Evolutionary conservation across 805 yeast species (phyloP).

Genomic region (Lipomyces yamadae): DNA sequence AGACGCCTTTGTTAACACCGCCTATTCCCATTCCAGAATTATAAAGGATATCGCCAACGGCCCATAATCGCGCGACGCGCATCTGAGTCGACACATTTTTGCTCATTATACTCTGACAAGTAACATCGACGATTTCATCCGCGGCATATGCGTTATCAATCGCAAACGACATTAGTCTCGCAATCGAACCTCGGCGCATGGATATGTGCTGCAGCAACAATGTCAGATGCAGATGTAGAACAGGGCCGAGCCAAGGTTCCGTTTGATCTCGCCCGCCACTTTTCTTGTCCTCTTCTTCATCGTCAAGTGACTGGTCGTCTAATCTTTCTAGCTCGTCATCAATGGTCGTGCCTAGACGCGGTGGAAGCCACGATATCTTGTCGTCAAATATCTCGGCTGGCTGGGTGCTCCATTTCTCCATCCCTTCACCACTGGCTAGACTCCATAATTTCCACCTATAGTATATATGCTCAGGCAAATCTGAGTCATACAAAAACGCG

Average conservation of each 20-base stretch:
- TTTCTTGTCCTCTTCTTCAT: constrained; percentile 11
- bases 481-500: constrained; percentile 41
- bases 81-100: constrained; percentile 22
- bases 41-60: constrained; percentile 41
- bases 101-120: constrained; percentile 37
- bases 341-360: constrained; percentile 19
- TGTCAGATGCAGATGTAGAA: constrained; percentile 35
- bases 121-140: constrained; percentile 38
- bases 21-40: constrained; percentile 38
- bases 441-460: constrained; percentile 41
- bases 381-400: constrained; percentile 16
- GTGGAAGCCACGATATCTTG: constrained; percentile 31
- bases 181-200: constrained; percentile 42
- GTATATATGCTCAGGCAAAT: constrained; percentile 36
- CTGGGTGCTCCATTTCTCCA: constrained; percentile 22
- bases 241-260: constrained; percentile 36
- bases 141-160: constrained; percentile 39
- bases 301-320: constrained; percentile 32
- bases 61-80: constrained; percentile 39
- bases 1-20: constrained; percentile 28
- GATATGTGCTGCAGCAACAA: constrained; percentile 40
- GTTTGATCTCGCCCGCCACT: constrained; percentile 8
- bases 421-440: constrained; percentile 27
- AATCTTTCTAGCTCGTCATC: constrained; percentile 36
- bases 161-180: constrained; percentile 44